Evolutionary conservation across 352 stramenopile genomes (phyloP).

Genomic region (Pythium volutum): DNA sequence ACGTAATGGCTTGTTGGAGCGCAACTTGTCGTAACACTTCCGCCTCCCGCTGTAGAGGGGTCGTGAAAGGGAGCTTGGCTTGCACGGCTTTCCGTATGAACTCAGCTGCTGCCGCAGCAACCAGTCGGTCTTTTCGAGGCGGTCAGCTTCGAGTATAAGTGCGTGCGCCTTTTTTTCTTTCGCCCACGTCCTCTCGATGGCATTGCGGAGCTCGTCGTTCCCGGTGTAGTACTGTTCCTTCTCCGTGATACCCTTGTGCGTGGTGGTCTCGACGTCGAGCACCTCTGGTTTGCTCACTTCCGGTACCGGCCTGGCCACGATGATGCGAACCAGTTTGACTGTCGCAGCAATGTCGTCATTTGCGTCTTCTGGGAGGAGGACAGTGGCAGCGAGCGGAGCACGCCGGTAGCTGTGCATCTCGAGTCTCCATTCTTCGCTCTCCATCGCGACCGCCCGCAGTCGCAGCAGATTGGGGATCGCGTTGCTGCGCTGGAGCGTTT

Average conservation of each 20-base stretch:
- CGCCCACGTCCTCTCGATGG: not conserved
- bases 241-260: too few relatives aligned
- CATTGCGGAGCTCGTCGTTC: not conserved
- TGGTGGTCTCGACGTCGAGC: not conserved
- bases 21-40: too few relatives aligned
- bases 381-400: not conserved
- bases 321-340: not conserved
- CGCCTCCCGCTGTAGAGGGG: too few relatives aligned
- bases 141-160: too few relatives aligned
- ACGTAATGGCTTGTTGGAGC: too few relatives aligned
- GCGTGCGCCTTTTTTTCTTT: too few relatives aligned
- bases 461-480: not conserved
- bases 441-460: not conserved
- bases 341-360: not conserved
- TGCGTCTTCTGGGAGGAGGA: not conserved
- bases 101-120: too few relatives aligned
- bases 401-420: not conserved
- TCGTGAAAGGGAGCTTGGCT: too few relatives aligned
- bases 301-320: not conserved
- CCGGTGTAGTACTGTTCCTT: too few relatives aligned
- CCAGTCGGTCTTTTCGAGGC: too few relatives aligned
- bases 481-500: not conserved
- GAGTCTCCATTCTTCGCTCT: not conserved
- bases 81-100: too few relatives aligned
- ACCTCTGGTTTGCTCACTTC: not conserved